Conservation (phyloP, 306 rosid species). For the Potentilla sterilis region DNA sequence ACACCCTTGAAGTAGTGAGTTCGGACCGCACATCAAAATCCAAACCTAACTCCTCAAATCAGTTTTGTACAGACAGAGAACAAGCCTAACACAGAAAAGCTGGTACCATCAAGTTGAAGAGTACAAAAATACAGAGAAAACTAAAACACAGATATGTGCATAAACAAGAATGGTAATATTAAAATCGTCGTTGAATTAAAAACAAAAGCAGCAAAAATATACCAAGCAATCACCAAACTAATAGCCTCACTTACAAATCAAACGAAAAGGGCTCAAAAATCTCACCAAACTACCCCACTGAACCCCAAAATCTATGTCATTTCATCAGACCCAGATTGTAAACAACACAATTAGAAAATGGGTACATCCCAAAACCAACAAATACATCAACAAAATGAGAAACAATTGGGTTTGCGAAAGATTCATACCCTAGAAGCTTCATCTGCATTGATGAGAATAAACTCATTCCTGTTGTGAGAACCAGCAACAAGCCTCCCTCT, state of each 20-base stretch:
- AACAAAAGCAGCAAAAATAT: slow-evolving; percentile 10
- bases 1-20: background rate
- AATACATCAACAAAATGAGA: background rate
- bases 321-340: slow-evolving; percentile 8
- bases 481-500: slow-evolving; percentile 95
- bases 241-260: background rate
- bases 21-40: background rate
- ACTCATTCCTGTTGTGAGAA: slow-evolving; percentile 97
- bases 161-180: background rate
- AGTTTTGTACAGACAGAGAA: slow-evolving; percentile 1
- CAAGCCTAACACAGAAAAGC: slow-evolving; percentile 4
- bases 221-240: slow-evolving; percentile 6
- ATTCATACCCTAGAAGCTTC: slow-evolving; percentile 70
- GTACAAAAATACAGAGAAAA: background rate
- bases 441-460: slow-evolving; percentile 95
- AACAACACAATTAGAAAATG: slow-evolving; percentile 11
- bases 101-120: background rate
- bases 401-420: background rate
- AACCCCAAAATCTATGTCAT: slow-evolving; percentile 23
- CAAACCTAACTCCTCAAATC: slow-evolving; percentile 12
- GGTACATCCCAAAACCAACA: slow-evolving; percentile 1
- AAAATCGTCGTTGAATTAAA: slow-evolving; percentile 3
- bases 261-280: background rate
- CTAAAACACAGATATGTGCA: background rate
- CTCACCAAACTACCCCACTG: slow-evolving; percentile 5